Conservation (phyloP, 352 stramenopile genomes). For the Globisporangium irregulare region DNA sequence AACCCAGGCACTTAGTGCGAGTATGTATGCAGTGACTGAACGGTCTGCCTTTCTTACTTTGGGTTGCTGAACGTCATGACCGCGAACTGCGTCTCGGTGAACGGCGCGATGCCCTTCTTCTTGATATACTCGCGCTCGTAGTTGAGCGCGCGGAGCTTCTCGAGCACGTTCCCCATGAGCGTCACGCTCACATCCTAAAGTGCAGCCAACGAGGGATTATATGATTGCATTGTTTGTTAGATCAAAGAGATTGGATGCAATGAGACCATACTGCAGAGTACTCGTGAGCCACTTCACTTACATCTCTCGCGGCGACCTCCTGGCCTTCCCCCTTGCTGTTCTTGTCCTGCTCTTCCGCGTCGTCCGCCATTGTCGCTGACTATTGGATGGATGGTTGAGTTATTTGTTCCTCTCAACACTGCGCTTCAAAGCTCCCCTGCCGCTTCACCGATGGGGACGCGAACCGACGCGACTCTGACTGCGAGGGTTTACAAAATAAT, state of each 20-base stretch:
- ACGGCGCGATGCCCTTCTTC: conserved; percentile 70
- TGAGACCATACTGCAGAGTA: too few species aligned
- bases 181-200: conserved; percentile 70
- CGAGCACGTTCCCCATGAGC: conserved; percentile 80
- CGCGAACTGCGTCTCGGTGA: conserved; percentile 76
- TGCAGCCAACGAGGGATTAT: too few species aligned
- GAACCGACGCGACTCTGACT: too few species aligned
- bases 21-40: neutral
- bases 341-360: conserved; percentile 26
- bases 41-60: conserved; percentile 23
- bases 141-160: conserved; percentile 70
- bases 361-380: conserved; percentile 24
- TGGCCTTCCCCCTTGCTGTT: conserved; percentile 19
- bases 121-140: conserved; percentile 75
- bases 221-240: too few species aligned
- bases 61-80: conserved; percentile 43
- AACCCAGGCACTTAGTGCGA: neutral
- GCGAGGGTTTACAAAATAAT: neutral
- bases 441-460: neutral
- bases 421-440: neutral
- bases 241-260: too few species aligned
- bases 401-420: neutral
- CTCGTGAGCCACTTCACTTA: conserved; percentile 9
- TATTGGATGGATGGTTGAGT: neutral
- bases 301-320: conserved; percentile 25